Evolutionary conservation across 2,329 filamentous ascomycete species (phyloP).

Genomic region (Ascochyta rabiei): DNA sequence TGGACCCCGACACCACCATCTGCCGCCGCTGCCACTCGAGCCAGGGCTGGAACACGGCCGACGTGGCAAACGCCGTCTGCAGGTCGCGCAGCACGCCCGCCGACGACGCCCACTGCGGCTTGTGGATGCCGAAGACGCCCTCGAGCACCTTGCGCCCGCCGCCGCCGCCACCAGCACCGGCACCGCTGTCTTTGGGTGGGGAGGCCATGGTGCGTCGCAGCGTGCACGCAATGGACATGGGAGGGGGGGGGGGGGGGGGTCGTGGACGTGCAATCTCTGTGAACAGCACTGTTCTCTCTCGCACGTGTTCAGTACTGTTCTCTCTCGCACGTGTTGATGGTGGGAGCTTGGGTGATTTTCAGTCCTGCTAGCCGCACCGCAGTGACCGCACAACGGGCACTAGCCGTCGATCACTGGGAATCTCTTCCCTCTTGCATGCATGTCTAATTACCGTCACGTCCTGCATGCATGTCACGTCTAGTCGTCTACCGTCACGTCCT

Average conservation of each 20-base stretch:
- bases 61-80: slow-evolving; percentile 82
- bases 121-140: slow-evolving; percentile 80
- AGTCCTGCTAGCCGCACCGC: not conserved
- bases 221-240: slow-evolving; percentile 30
- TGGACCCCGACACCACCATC: slow-evolving; percentile 61
- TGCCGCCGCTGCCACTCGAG: slow-evolving; percentile 67
- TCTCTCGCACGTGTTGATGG: too few species aligned
- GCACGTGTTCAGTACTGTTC: too few species aligned
- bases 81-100: slow-evolving; percentile 90
- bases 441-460: too few species aligned
- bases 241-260: slow-evolving; percentile 1
- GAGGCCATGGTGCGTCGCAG: slow-evolving; percentile 35
- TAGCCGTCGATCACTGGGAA: slow-evolving; percentile 27
- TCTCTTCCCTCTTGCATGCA: not conserved
- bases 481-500: too few species aligned
- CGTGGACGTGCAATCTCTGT: too few species aligned
- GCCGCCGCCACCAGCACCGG: not conserved
- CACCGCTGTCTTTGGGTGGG: slow-evolving; percentile 26
- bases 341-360: slow-evolving; percentile 5
- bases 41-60: slow-evolving; percentile 77
- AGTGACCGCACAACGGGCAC: slow-evolving; percentile 3
- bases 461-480: too few species aligned
- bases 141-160: slow-evolving; percentile 59
- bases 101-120: slow-evolving; percentile 84
- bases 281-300: too few species aligned